Conservation (phyloP, 805 yeast species). For the Wickerhamia fluorescens region DNA sequence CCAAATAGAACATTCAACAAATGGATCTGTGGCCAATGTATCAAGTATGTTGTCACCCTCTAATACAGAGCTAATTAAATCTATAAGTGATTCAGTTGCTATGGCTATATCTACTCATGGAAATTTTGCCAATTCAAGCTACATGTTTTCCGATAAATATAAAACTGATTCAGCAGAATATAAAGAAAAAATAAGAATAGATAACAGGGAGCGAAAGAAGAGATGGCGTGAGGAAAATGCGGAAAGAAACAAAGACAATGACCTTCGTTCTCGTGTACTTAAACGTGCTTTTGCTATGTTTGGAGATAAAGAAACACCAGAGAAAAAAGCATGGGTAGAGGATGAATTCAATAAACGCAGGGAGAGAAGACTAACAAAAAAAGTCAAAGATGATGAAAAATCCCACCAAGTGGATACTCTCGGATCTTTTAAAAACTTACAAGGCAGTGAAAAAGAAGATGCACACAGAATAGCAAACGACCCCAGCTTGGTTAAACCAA, state of each 20-base stretch:
- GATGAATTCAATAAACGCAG: conserved; percentile 63
- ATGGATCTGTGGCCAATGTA: not conserved
- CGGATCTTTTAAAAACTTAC: conserved; percentile 11
- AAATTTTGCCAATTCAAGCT: conserved; percentile 9
- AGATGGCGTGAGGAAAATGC: conserved; percentile 78
- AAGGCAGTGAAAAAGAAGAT: conserved; percentile 10
- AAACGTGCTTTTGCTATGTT: conserved; percentile 63
- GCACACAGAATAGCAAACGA: conserved; percentile 11
- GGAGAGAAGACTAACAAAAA: conserved; percentile 41
- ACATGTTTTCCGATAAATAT: conserved; percentile 16
- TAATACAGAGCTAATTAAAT: conserved; percentile 5
- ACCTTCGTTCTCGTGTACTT: conserved; percentile 68
- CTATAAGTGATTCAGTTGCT: conserved; percentile 6
- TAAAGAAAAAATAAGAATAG: conserved; percentile 53
- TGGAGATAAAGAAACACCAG: conserved; percentile 52
- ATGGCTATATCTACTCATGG: conserved; percentile 10
- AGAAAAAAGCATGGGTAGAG: conserved; percentile 62
- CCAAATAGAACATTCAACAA: no score
- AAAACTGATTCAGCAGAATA: conserved; percentile 29
- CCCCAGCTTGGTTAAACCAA: conserved; percentile 16
- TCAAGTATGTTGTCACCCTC: conserved; percentile 8
- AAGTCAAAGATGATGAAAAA: conserved; percentile 9
- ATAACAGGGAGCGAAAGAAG: conserved; percentile 72
- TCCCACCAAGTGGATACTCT: no score
- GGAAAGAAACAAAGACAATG: conserved; percentile 81